Evolutionary conservation across 148 eudicot species (phyloP).

Genomic region (Rhododendron ovatum): DNA sequence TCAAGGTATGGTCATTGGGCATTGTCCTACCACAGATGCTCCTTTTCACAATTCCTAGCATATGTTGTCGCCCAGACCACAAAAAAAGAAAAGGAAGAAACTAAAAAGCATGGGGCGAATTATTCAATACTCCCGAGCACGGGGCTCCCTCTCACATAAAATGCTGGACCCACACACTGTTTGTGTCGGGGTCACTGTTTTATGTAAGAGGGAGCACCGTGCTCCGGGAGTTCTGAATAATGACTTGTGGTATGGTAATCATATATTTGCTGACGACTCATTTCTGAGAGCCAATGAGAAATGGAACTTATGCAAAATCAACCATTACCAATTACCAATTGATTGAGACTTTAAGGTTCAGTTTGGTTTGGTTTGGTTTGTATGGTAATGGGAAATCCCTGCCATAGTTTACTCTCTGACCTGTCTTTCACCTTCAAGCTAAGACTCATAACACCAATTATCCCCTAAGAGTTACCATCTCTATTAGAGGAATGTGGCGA

Average conservation of each 20-base stretch:
- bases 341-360: background rate
- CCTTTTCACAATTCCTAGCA: background rate
- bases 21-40: background rate
- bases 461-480: background rate
- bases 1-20: background rate
- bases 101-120: background rate
- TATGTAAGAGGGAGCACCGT: too few relatives aligned
- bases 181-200: too few relatives aligned
- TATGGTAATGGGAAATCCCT: background rate
- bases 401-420: background rate
- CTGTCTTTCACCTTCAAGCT: background rate
- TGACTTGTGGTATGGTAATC: background rate
- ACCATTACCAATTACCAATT: background rate
- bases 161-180: too few relatives aligned
- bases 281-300: background rate
- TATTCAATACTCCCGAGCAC: too few relatives aligned
- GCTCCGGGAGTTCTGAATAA: too few relatives aligned
- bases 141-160: too few relatives aligned
- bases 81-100: background rate
- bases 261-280: background rate
- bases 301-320: background rate
- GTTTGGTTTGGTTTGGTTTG: background rate
- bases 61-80: background rate
- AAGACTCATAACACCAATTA: background rate
- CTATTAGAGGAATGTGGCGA: background rate